Conservation (phyloP, 208 protist genomes). For the Blastocrithidia nonstop region DNA sequence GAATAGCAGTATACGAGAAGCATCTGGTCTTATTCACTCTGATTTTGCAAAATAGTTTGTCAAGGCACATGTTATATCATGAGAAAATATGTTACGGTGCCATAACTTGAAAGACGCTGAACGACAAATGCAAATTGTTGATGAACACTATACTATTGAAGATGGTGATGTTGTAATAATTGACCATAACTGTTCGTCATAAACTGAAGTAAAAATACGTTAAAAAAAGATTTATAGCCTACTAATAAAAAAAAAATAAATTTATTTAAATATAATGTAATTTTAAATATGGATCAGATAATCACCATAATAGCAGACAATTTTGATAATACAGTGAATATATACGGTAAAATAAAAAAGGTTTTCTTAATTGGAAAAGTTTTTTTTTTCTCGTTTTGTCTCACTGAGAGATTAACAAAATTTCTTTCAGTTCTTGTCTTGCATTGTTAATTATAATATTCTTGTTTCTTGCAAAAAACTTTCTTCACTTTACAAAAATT, state of each 20-base stretch:
- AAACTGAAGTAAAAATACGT: background rate
- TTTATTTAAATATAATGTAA: conserved; percentile 1
- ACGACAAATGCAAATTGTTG: conserved; percentile 52
- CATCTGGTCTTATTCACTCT: conserved; percentile 70
- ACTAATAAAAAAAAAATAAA: background rate
- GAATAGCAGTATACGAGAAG: conserved; percentile 38
- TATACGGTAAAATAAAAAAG: background rate
- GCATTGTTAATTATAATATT: too few relatives aligned
- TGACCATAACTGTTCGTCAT: conserved; percentile 33
- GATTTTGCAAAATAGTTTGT: conserved; percentile 71
- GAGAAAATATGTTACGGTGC: conserved; percentile 29
- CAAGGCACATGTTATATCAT: conserved; percentile 48
- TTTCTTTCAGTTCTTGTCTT: too few relatives aligned
- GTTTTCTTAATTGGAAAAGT: background rate
- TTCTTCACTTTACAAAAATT: too few relatives aligned
- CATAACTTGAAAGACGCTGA: conserved; percentile 60
- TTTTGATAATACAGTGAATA: background rate
- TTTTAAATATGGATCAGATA: background rate
- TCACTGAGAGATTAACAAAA: too few relatives aligned
- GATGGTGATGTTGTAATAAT: conserved; percentile 80
- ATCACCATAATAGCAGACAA: background rate
- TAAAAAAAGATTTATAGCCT: background rate
- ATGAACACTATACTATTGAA: conserved; percentile 45
- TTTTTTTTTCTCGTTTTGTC: too few relatives aligned
- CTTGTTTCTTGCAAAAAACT: too few relatives aligned